Conservation (phyloP, 495 filamentous ascomycete species). For the Neurospora sp. region DNA sequence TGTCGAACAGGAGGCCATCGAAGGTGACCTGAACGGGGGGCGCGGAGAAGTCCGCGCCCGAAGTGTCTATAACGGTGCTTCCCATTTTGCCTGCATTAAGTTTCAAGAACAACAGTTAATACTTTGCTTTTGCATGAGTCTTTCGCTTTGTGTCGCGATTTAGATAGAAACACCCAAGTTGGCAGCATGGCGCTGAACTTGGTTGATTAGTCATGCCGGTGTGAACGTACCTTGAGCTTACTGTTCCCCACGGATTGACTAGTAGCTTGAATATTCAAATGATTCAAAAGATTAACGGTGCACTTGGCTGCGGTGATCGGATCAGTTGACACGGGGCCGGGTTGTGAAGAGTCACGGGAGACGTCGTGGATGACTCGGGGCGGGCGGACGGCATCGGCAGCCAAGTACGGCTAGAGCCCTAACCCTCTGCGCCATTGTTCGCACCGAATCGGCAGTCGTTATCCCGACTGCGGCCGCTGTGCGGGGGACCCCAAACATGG, state of each 20-base stretch:
- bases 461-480: neutral
- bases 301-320: neutral
- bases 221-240: neutral
- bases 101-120: neutral
- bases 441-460: neutral
- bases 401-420: neutral
- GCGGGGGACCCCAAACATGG: neutral
- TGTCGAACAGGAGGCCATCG: constrained; percentile 79
- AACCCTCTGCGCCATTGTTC: neutral
- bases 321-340: neutral
- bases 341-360: neutral
- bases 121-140: neutral
- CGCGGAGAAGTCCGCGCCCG: constrained; percentile 40
- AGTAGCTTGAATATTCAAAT: neutral
- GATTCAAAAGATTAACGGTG: neutral
- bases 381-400: neutral
- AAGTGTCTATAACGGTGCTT: constrained; percentile 2
- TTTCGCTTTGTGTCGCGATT: neutral
- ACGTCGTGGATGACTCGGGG: neutral
- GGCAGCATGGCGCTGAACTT: neutral
- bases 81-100: constrained; percentile 7
- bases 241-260: neutral
- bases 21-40: constrained; percentile 53
- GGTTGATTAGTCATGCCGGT: neutral
- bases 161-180: neutral